These are phyloP conservation scores for Tuctoria greenei DNA, from an alignment of 176 grass and related monocot species.

Conservation along the genomic window DNA sequence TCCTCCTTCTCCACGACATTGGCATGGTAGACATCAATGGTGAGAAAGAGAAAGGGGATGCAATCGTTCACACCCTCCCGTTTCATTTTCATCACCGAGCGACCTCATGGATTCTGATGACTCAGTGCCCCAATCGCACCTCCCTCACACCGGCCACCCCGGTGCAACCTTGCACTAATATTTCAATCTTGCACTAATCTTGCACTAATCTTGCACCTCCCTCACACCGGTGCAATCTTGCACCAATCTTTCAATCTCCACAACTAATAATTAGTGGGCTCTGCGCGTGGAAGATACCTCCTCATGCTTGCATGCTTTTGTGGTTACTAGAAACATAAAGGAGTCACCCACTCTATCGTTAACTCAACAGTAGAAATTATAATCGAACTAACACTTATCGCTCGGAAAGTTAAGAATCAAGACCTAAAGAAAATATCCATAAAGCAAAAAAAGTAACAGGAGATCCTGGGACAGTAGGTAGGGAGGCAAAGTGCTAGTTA, in stretches of 20 bases:
- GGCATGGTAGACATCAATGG: too few relatives aligned
- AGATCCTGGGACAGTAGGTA: constrained; percentile 25
- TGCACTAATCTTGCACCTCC: too few relatives aligned
- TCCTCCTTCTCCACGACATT: too few relatives aligned
- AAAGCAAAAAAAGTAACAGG: constrained; percentile 34
- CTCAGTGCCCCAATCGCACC: too few relatives aligned
- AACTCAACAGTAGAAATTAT: constrained; percentile 30
- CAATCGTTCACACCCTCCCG: too few relatives aligned
- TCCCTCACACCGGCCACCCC: too few relatives aligned
- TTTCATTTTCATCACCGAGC: too few relatives aligned
- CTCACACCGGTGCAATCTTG: constrained; percentile 32
- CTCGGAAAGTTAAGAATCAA: constrained; percentile 37
- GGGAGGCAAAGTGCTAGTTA: constrained; percentile 17
- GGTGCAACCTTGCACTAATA: too few relatives aligned
- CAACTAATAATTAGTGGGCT: constrained; percentile 39
- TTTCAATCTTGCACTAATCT: too few relatives aligned
- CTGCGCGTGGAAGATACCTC: constrained; percentile 45
- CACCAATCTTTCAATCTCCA: constrained; percentile 29
- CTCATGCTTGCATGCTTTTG: constrained; percentile 39
- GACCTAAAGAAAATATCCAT: constrained; percentile 33
- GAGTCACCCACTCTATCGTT: constrained; percentile 44
- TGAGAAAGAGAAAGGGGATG: too few relatives aligned
- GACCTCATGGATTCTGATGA: too few relatives aligned
- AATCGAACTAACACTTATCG: constrained; percentile 39
- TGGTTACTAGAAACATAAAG: constrained; percentile 40